Base-by-base conservation (phyloP, 257 asterid species). In the Scutellaria minor region DNA sequence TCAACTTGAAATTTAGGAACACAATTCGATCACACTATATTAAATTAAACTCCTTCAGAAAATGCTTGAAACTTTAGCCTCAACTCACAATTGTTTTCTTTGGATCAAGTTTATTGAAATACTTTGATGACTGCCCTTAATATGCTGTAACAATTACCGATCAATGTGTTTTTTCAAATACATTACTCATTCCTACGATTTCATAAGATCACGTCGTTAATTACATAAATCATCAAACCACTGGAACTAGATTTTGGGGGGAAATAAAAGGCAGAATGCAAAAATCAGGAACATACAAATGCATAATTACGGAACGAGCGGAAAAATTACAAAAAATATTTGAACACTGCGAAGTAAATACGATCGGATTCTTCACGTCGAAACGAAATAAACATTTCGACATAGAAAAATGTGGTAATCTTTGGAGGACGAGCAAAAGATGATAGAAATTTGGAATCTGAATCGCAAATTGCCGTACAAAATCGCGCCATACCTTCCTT, bases 391-490 rank as follows among this genome's bases (percentile, higher is more conserved):
- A 13, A 10, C 58, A 44, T 45, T 56, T 51, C 39, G 8, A n/a
- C 56, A 56, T 13, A 6, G 42, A 9, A 6, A 40, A 10, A 50
- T 10, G 15, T 3, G 15, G 68, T 46, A 24, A 24, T 64, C 10
- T 20, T 2, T 24, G 44, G 56, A 11, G 59, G 22, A 39, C 63
- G 51, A 14, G 10, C 15, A 13, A 63, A 66, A 64, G 57, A 22
- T 27, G 35, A 20, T 9, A 46, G 20, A 45, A 46, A 10, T 2
- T 15, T 18, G 27, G 46, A 66, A 66, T 66, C 54, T 27, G 59
- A 65, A 65, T 27, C 9, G 58, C 56, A 47, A 64, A 47, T 63
- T 63, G 69, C 69, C 9, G 55, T 44, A 44, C 55, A 53, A 64
- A 42, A 64, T 20, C 20, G 41, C 55, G 12, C 54, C 18, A 10